Evolutionary conservation across 2,329 filamentous ascomycete species (phyloP).

Genomic region (Nemania diffusa): DNA sequence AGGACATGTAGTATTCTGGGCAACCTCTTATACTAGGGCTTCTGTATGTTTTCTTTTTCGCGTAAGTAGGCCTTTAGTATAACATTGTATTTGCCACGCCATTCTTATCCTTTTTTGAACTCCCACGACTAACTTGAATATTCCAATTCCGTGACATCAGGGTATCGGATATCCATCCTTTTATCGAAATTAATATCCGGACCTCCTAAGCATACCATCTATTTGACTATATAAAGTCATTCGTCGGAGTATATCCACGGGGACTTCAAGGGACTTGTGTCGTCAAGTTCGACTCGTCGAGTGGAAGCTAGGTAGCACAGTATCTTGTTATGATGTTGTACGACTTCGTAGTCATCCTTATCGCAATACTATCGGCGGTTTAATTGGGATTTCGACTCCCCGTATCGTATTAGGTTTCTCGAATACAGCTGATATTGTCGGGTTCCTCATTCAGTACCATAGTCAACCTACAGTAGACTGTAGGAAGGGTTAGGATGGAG

Average conservation of each 20-base stretch:
- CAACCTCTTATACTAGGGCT: neutral
- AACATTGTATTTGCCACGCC: neutral
- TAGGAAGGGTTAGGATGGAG: conserved; percentile 4
- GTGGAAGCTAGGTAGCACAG: conserved; percentile 19
- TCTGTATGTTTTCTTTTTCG: too few species aligned
- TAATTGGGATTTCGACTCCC: conserved; percentile 40
- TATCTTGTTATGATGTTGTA: too few species aligned
- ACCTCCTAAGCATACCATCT: conserved; percentile 10
- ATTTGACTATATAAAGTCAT: conserved; percentile 15
- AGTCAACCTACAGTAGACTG: conserved; percentile 24
- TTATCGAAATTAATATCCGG: conserved; percentile 16
- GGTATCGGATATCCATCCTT: neutral
- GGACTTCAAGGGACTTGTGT: conserved; percentile 12
- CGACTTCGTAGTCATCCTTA: conserved; percentile 31
- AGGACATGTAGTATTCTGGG: neutral
- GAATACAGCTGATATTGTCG: conserved; percentile 19
- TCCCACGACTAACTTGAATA: neutral
- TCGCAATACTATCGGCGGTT: conserved; percentile 36
- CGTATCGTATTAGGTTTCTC: conserved; percentile 14
- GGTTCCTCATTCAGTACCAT: conserved; percentile 16
- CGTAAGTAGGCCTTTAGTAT: neutral
- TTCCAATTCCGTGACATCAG: neutral
- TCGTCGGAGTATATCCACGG: conserved; percentile 3
- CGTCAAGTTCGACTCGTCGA: conserved; percentile 20
- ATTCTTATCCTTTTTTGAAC: neutral